Conservation (phyloP, 78 protist genomes). For the Salpingoeca rosetta region DNA sequence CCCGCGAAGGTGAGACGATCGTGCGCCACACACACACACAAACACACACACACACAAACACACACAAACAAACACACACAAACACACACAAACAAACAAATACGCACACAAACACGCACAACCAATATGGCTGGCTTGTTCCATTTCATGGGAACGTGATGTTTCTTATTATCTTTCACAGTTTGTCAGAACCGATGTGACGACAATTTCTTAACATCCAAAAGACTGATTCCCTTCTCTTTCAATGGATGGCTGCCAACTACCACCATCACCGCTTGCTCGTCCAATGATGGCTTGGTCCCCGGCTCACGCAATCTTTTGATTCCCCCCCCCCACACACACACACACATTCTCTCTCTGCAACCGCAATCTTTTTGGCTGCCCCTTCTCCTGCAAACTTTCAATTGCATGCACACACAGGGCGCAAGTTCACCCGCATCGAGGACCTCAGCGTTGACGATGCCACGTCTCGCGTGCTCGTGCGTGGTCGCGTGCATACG, state of each 20-base stretch:
- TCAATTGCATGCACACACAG: not conserved
- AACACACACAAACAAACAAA: too few relatives aligned
- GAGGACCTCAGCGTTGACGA: not conserved
- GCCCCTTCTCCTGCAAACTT: not conserved
- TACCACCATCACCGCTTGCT: too few relatives aligned
- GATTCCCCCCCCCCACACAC: too few relatives aligned
- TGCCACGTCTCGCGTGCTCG: not conserved
- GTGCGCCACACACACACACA: too few relatives aligned
- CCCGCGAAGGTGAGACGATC: not conserved
- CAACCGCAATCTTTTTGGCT: too few relatives aligned
- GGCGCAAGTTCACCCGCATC: not conserved
- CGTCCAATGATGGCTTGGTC: too few relatives aligned
- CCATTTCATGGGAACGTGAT: not conserved
- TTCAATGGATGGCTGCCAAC: not conserved
- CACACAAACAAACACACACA: too few relatives aligned
- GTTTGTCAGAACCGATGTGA: not conserved
- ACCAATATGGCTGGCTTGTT: not conserved
- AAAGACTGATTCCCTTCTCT: not conserved
- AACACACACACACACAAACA: too few relatives aligned
- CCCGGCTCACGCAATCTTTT: too few relatives aligned
- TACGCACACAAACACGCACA: too few relatives aligned
- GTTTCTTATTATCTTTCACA: not conserved
- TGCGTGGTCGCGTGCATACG: slow-evolving; percentile 7
- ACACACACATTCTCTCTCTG: too few relatives aligned
- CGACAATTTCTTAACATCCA: too few relatives aligned